Base-by-base conservation (phyloP, 176 grass and related monocot species). In the Miscanthus lutarioriparius region DNA sequence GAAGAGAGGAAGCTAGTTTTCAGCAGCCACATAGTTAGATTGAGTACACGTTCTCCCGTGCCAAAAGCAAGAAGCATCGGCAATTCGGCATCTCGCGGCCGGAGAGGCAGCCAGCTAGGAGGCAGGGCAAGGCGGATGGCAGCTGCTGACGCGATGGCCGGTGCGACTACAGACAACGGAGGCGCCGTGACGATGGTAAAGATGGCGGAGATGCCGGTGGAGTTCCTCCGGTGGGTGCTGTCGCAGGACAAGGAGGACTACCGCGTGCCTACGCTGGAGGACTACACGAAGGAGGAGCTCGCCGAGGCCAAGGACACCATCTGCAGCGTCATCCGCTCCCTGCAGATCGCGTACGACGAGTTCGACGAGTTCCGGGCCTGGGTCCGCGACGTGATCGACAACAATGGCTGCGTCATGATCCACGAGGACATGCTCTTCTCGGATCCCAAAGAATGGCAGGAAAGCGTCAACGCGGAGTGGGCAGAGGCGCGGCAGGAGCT, bases 241-340 rank as follows among this genome's bases (percentile, higher is more conserved):
- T 45, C 6, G 64, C 79, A 70, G 64, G 14, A 53, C 45, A 53
- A 38, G 6, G 65, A 81, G 4, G 16, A 69, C 79, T 81, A 70
- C 47, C 58, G 76, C 23, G 76, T 78, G 0, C 76, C 56, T 0
- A 64, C 76, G 1, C 37, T 78, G 12, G 76, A 41, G 7, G 76
- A 78, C 76, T 78, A 78, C 76, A 5, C 76, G 36, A 7, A 13
- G 56, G 58, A 41, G 58, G 37, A 44, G 36, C 13, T 78, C 37
- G 76, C 3, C n/a, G 37, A 30, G 35, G 22, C 1, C 13, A 5
- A 2, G 56, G 75, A 78, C 37, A 16, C n/a, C 13, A 20, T 64
- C 76, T 40, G 39, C 38, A 2, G 0, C 5, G 23, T 8, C 23
- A 78, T 62, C 58, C 8, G 37, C 13, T 9, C 23, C 37, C 15